Evolutionary conservation across 108 stramenopile species (phyloP).

Genomic region (Discostella stelligeroides): DNA sequence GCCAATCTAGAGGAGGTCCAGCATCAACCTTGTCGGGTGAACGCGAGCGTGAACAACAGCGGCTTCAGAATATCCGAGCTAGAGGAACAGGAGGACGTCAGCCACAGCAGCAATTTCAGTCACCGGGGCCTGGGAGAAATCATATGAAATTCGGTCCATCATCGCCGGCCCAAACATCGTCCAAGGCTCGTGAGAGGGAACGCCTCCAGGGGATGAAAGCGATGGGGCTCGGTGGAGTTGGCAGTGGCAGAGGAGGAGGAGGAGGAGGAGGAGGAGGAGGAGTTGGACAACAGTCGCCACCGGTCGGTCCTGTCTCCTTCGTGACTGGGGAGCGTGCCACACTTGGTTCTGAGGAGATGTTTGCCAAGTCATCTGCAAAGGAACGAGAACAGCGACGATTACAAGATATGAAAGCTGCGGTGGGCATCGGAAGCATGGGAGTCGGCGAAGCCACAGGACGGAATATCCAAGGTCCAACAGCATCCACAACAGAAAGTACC

Average conservation of each 20-base stretch:
- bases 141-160: constrained; percentile 12
- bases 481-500: constrained; percentile 9
- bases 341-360: constrained; percentile 3
- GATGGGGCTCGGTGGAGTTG: not conserved
- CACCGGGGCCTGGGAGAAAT: not conserved
- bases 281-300: no score
- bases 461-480: constrained; percentile 1
- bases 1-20: not conserved
- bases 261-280: not conserved
- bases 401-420: constrained; percentile 23
- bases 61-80: constrained; percentile 18
- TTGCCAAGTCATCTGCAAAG: constrained; percentile 30
- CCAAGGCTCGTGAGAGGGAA: constrained; percentile 23
- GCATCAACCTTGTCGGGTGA: constrained; percentile 23
- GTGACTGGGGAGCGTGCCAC: constrained; percentile 9
- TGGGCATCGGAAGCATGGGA: constrained; percentile 9
- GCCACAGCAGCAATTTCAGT: not conserved
- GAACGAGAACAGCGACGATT: constrained; percentile 45
- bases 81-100: constrained; percentile 8
- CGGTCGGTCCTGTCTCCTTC: constrained; percentile 2
- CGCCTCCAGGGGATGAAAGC: constrained; percentile 21
- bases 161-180: constrained; percentile 17
- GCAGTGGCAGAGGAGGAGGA: not conserved
- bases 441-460: no score
- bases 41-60: constrained; percentile 26